These are phyloP conservation scores for Leucocoprinus birnbaumii DNA, from an alignment of 768 basidiomycete genomes.

Conservation along the genomic window DNA sequence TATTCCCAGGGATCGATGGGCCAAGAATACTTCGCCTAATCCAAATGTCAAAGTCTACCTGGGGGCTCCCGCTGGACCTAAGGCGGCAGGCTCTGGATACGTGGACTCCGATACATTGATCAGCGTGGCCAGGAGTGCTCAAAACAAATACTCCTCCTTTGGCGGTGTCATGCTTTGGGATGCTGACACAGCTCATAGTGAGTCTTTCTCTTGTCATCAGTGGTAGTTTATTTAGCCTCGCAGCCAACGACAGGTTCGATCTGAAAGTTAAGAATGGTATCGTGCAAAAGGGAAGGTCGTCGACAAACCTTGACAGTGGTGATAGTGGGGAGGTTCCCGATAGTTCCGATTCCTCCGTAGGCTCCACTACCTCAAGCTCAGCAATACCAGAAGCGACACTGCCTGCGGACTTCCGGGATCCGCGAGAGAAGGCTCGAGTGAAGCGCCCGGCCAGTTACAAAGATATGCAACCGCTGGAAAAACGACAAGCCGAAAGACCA, in stretches of 20 bases:
- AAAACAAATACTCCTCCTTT: slow-evolving; percentile 54
- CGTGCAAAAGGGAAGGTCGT: slow-evolving; percentile 17
- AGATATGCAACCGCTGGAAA: slow-evolving; percentile 14
- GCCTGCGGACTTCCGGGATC: slow-evolving; percentile 22
- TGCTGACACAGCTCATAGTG: slow-evolving; percentile 36
- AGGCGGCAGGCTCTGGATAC: slow-evolving; percentile 53
- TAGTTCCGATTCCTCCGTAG: not conserved
- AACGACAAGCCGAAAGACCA: not conserved
- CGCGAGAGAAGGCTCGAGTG: slow-evolving; percentile 30
- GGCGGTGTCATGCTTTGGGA: slow-evolving; percentile 56
- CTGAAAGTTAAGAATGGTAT: slow-evolving; percentile 57
- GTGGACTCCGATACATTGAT: slow-evolving; percentile 42
- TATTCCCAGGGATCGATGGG: slow-evolving; percentile 52
- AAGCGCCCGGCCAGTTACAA: slow-evolving; percentile 23
- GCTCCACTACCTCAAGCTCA: not conserved
- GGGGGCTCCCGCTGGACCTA: slow-evolving; percentile 51
- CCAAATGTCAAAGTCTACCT: slow-evolving; percentile 57
- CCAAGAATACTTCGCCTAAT: slow-evolving; percentile 55
- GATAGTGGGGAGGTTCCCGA: no score
- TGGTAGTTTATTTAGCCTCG: not conserved
- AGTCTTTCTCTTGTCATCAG: slow-evolving; percentile 18
- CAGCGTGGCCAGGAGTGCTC: slow-evolving; percentile 38
- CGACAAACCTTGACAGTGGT: slow-evolving; percentile 10
- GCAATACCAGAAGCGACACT: not conserved
- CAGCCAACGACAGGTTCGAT: slow-evolving; percentile 59